Evolutionary conservation across 2,329 filamentous ascomycete genomes (phyloP).

Genomic region (Phaeomoniella chlamydospora): DNA sequence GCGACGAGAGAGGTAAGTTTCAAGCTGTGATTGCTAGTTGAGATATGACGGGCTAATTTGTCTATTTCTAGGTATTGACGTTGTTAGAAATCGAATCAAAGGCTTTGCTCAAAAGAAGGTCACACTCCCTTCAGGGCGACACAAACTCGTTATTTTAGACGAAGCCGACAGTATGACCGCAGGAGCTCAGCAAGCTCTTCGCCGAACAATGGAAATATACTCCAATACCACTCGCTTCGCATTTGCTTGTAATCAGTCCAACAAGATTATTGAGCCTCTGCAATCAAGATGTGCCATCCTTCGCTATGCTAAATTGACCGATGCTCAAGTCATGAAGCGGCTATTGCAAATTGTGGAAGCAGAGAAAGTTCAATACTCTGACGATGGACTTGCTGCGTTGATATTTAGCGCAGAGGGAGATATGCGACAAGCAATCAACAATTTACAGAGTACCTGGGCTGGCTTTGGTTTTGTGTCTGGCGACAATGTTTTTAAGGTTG

Average conservation of each 20-base stretch:
- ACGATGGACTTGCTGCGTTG: constrained; percentile 87
- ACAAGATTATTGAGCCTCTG: constrained; percentile 98
- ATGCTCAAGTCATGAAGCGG: constrained; percentile 81
- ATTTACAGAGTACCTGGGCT: constrained; percentile 81
- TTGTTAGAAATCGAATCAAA: constrained; percentile 94
- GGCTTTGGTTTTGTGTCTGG: constrained; percentile 96
- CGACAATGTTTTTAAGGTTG: constrained; percentile 95
- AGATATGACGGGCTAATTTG: not conserved
- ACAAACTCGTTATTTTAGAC: constrained; percentile 95
- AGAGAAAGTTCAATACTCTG: constrained; percentile 77
- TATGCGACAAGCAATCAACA: constrained; percentile 98
- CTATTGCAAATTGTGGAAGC: constrained; percentile 85
- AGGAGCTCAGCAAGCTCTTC: constrained; percentile 85
- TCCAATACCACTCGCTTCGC: constrained; percentile 92
- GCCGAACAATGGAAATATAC: constrained; percentile 98
- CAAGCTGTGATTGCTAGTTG: constrained; percentile 2
- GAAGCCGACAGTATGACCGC: constrained; percentile 97
- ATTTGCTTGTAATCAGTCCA: constrained; percentile 96
- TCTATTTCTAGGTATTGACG: constrained; percentile 65
- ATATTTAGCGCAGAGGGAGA: constrained; percentile 96
- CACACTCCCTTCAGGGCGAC: constrained; percentile 73
- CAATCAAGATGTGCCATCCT: constrained; percentile 95
- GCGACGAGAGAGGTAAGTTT: constrained; percentile 65
- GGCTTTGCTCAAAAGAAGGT: constrained; percentile 99
- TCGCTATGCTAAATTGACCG: constrained; percentile 81